Evolutionary conservation across 495 filamentous ascomycete genomes (phyloP).

Genomic region (Penicillium tannophilum): DNA sequence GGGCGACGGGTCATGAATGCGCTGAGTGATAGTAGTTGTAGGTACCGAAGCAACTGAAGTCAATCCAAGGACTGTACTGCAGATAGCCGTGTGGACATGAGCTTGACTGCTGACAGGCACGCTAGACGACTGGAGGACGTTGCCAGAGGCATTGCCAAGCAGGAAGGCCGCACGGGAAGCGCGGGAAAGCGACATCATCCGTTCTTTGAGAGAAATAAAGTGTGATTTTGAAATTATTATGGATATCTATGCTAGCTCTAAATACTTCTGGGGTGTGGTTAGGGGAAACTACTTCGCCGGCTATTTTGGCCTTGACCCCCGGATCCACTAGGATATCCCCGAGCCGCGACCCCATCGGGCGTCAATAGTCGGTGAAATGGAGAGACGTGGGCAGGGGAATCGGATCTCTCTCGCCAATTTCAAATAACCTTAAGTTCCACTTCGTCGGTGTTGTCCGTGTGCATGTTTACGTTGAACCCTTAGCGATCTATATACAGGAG

Average conservation of each 20-base stretch:
- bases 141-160: neutral
- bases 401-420: neutral
- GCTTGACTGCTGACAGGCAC: slow-evolving; percentile 4
- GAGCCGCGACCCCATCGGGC: slow-evolving; percentile 2
- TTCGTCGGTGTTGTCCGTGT: slow-evolving; percentile 8
- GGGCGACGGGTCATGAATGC: slow-evolving; percentile 3
- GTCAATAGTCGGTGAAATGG: slow-evolving; percentile 8
- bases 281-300: slow-evolving; percentile 6
- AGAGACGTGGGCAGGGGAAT: neutral
- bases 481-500: slow-evolving; percentile 8
- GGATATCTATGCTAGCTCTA: neutral
- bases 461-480: neutral
- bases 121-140: neutral
- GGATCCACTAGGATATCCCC: neutral
- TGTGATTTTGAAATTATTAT: neutral
- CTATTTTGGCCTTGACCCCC: slow-evolving; percentile 7
- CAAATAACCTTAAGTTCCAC: neutral
- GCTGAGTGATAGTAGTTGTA: slow-evolving; percentile 5
- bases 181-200: no score
- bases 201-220: no score
- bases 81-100: slow-evolving; percentile 1
- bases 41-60: slow-evolving; percentile 4
- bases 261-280: slow-evolving; percentile 2
- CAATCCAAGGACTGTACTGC: neutral
- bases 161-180: neutral